A percentile compares a stretch with the other conserved stretches of the same genome.
These are phyloP conservation scores for Trametes hirsuta DNA, from an alignment of 1,284 basidiomycete species.

Conservation along the genomic window DNA sequence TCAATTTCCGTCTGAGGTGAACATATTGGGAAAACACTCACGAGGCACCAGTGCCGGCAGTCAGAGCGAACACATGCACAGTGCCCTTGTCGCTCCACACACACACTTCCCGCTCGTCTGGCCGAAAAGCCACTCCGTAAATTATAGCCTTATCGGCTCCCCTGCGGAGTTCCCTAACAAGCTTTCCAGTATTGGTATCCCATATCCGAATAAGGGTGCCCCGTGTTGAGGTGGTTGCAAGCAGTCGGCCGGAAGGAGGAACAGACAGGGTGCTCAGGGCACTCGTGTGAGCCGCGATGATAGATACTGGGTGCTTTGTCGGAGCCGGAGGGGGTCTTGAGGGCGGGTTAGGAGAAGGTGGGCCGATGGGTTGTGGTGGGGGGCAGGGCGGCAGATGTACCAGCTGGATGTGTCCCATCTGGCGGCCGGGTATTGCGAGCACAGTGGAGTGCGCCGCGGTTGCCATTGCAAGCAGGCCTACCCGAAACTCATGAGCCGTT, in stretches of 20 bases:
- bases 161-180: constrained; percentile 82
- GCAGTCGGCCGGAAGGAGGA: constrained; percentile 76
- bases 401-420: constrained; percentile 90
- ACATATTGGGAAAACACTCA: constrained; percentile 42
- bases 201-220: constrained; percentile 91
- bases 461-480: constrained; percentile 85
- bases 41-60: constrained; percentile 62
- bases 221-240: constrained; percentile 85
- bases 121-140: constrained; percentile 83
- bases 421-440: constrained; percentile 85
- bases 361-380: constrained; percentile 51
- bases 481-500: not conserved
- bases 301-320: constrained; percentile 71
- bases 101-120: constrained; percentile 79
- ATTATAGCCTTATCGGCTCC: constrained; percentile 92
- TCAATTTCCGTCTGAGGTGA: constrained; percentile 1
- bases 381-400: constrained; percentile 84
- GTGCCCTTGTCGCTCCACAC: constrained; percentile 98
- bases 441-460: constrained; percentile 79
- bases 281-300: constrained; percentile 86
- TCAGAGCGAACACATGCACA: constrained; percentile 85
- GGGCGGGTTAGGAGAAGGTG: constrained; percentile 49
- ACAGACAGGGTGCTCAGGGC: constrained; percentile 80
- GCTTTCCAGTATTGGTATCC: constrained; percentile 78
- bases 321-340: constrained; percentile 56